Conservation (phyloP, 2,329 filamentous ascomycete species). For the Talaromyces sp. region DNA sequence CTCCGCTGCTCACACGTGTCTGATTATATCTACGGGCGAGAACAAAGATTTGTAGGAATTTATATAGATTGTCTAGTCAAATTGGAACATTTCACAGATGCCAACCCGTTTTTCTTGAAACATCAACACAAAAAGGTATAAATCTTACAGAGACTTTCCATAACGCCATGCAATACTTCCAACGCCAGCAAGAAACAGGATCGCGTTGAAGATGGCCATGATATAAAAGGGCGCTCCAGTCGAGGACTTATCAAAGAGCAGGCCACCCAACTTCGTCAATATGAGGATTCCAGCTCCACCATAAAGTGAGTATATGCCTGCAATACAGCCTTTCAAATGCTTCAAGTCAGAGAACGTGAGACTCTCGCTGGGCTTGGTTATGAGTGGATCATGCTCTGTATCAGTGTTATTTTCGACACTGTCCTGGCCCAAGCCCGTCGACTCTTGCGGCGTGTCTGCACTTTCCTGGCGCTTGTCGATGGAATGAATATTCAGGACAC, state of each 20-base stretch:
- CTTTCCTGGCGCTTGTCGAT: background rate
- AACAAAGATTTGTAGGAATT: too few species aligned
- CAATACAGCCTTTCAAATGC: slow-evolving; percentile 87
- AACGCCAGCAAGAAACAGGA: slow-evolving; percentile 54
- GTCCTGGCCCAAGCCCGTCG: slow-evolving; percentile 9
- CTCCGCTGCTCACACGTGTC: background rate
- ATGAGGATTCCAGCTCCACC: slow-evolving; percentile 87
- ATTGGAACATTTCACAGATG: background rate
- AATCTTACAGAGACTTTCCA: background rate
- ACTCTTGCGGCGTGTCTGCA: background rate
- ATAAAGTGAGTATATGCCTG: slow-evolving; percentile 87
- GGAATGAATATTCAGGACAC: slow-evolving; percentile 57
- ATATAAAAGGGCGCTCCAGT: slow-evolving; percentile 85
- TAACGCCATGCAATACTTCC: slow-evolving; percentile 24
- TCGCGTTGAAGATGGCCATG: slow-evolving; percentile 82
- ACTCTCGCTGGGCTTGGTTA: slow-evolving; percentile 22
- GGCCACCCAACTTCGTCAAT: slow-evolving; percentile 85
- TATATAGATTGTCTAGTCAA: background rate
- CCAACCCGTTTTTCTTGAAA: background rate
- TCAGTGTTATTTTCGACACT: background rate
- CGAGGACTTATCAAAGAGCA: slow-evolving; percentile 73
- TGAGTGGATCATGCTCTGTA: slow-evolving; percentile 32
- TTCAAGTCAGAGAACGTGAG: slow-evolving; percentile 36
- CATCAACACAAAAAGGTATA: background rate
- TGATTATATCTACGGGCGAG: background rate